Percentiles rank a stretch among this genome's conserved stretches.
phyloP scores from a whole-genome alignment of 192 early-diverging fungal genomes.

The Allomyces arbusculus region DNA sequence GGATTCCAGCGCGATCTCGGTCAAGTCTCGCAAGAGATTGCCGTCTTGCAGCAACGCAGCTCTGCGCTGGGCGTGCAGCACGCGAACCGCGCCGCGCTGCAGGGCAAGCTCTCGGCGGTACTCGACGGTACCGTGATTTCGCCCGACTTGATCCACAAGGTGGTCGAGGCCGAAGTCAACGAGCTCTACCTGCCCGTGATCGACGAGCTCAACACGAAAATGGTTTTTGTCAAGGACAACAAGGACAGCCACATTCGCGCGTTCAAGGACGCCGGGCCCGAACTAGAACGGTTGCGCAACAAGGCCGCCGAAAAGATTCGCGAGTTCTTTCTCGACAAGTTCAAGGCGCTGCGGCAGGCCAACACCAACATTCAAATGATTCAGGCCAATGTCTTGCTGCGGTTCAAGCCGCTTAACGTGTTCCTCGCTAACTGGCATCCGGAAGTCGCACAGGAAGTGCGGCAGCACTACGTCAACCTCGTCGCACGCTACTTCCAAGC shows the following conservation, averaged over 20 bases:
- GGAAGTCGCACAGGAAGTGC: slow-evolving; percentile 72
- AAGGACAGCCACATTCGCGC: slow-evolving; percentile 30
- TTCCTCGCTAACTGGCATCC: slow-evolving; percentile 75
- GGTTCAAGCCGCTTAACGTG: slow-evolving; percentile 77
- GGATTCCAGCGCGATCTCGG: slow-evolving; percentile 77
- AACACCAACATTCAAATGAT: slow-evolving; percentile 85
- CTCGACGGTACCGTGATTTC: slow-evolving; percentile 51
- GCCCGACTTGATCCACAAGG: slow-evolving; percentile 40
- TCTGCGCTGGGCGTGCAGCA: slow-evolving; percentile 57
- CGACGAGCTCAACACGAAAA: slow-evolving; percentile 70
- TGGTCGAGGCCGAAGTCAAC: slow-evolving; percentile 81
- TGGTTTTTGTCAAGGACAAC: slow-evolving; percentile 45
- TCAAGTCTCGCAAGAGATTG: slow-evolving; percentile 71
- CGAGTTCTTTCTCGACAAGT: slow-evolving; percentile 67
- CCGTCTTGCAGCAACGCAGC: slow-evolving; percentile 63
- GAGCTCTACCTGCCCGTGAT: slow-evolving; percentile 70
- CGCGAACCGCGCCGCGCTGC: slow-evolving; percentile 39
- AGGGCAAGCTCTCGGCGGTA: slow-evolving; percentile 35
- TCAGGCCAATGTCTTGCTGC: slow-evolving; percentile 75
- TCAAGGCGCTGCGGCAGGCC: slow-evolving; percentile 64
- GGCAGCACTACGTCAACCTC: slow-evolving; percentile 63
- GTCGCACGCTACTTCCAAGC: slow-evolving; percentile 69
- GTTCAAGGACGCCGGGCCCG: slow-evolving; percentile 71
- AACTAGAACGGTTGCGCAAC: slow-evolving; percentile 71
- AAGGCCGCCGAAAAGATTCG: slow-evolving; percentile 63